A percentile compares a stretch with the other conserved stretches of the same genome.
phyloP scores from a whole-genome alignment of 768 basidiomycete species.

The Podaxis sp. region DNA sequence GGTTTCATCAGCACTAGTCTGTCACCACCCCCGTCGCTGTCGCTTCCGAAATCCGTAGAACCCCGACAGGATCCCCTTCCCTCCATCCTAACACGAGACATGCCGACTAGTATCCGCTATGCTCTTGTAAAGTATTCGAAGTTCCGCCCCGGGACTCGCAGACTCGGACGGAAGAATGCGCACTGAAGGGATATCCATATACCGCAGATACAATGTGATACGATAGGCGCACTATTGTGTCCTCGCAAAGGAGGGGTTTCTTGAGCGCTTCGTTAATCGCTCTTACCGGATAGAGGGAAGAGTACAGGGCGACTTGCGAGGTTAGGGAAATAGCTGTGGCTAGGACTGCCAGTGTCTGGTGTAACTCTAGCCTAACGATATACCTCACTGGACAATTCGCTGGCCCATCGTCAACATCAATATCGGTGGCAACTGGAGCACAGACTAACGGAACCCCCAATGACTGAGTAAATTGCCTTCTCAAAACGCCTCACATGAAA shows the following conservation, averaged over 20 bases:
- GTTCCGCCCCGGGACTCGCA: conserved; percentile 48
- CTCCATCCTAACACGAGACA: conserved; percentile 27
- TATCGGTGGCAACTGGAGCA: too few relatives aligned
- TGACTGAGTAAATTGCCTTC: too few relatives aligned
- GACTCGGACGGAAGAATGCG: conserved; percentile 28
- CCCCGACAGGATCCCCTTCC: conserved; percentile 48
- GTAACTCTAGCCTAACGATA: too few relatives aligned
- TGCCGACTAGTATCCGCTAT: not conserved
- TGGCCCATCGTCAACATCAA: too few relatives aligned
- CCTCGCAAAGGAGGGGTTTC: conserved; percentile 40
- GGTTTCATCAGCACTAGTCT: conserved; percentile 51
- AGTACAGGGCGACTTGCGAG: too few relatives aligned
- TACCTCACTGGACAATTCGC: too few relatives aligned
- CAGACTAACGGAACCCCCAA: too few relatives aligned
- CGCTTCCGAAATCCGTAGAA: conserved; percentile 44
- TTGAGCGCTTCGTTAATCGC: conserved; percentile 55
- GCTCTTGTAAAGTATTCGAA: conserved; percentile 12
- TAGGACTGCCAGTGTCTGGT: too few relatives aligned
- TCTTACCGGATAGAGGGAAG: too few relatives aligned
- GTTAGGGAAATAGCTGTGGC: too few relatives aligned
- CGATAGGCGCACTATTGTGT: conserved; percentile 38
- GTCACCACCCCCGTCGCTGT: conserved; percentile 54
- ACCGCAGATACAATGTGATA: conserved; percentile 30
- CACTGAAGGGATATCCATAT: conserved; percentile 29
- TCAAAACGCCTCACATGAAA: too few relatives aligned